Conservation (phyloP, 257 asterid species). For the Sherardia arvensis region DNA sequence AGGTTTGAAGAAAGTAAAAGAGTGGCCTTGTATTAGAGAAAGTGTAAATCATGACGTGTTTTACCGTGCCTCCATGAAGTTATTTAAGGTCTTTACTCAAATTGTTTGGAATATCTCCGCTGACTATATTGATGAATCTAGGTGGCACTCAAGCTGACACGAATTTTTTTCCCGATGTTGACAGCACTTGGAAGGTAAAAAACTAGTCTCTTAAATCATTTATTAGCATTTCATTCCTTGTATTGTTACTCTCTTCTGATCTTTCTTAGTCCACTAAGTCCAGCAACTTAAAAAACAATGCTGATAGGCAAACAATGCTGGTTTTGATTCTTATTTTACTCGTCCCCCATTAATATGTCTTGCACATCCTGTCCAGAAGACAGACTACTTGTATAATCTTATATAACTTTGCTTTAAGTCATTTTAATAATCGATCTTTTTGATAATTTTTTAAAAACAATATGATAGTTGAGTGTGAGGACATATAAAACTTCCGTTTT, state of each 20-base stretch:
- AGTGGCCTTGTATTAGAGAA: not conserved
- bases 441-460: no score
- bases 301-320: not conserved
- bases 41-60: not conserved
- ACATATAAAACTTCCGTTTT: not conserved
- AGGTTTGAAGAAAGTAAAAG: not conserved
- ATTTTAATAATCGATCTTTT: not conserved
- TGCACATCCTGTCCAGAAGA: not conserved
- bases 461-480: not conserved
- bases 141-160: constrained; percentile 68
- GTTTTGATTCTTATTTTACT: not conserved
- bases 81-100: not conserved
- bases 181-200: constrained; percentile 72
- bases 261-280: not conserved
- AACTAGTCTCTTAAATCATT: not conserved
- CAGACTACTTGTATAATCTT: not conserved
- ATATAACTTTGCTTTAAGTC: not conserved
- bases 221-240: not conserved
- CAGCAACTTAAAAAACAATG: not conserved
- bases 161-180: constrained; percentile 77
- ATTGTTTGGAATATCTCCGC: not conserved
- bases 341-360: not conserved
- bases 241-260: not conserved
- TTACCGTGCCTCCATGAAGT: not conserved
- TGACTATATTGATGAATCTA: constrained; percentile 7